Evolutionary conservation across 768 basidiomycete species (phyloP).

Genomic region (Panaeolus papilionaceus): DNA sequence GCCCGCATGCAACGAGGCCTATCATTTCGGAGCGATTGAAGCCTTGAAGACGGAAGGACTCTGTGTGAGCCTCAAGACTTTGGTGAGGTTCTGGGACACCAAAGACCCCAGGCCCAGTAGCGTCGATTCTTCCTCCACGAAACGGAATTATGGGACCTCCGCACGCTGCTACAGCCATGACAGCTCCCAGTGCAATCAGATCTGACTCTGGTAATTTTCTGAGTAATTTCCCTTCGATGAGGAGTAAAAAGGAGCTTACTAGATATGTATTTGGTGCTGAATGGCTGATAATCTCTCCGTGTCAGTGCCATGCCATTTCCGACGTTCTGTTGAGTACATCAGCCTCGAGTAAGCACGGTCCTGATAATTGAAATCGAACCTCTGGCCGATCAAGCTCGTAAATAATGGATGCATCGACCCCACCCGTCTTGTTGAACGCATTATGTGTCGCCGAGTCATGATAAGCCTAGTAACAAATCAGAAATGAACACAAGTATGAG

Average conservation of each 20-base stretch:
- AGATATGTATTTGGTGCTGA: conserved; percentile 50
- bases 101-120: conserved; percentile 39
- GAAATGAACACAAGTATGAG: background rate
- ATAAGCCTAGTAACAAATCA: conserved; percentile 42
- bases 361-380: conserved; percentile 34
- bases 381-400: conserved; percentile 50
- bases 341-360: conserved; percentile 5
- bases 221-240: background rate
- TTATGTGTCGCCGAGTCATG: conserved; percentile 58
- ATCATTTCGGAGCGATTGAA: conserved; percentile 55
- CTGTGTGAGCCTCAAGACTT: conserved; percentile 42
- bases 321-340: conserved; percentile 45
- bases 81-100: conserved; percentile 54
- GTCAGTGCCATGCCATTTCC: conserved; percentile 52
- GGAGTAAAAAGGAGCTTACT: conserved; percentile 34
- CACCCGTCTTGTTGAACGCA: conserved; percentile 50
- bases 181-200: conserved; percentile 45
- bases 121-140: conserved; percentile 52
- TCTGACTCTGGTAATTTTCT: conserved; percentile 44
- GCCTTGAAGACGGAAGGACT: conserved; percentile 48
- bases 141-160: conserved; percentile 51
- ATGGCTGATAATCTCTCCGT: conserved; percentile 45
- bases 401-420: conserved; percentile 56
- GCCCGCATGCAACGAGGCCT: conserved; percentile 55
- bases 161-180: conserved; percentile 47